Evolutionary conservation across 1,284 basidiomycete species (phyloP), one percentile per base, ranked within the genome.

Genomic region (Xanthoconium separans): DNA sequence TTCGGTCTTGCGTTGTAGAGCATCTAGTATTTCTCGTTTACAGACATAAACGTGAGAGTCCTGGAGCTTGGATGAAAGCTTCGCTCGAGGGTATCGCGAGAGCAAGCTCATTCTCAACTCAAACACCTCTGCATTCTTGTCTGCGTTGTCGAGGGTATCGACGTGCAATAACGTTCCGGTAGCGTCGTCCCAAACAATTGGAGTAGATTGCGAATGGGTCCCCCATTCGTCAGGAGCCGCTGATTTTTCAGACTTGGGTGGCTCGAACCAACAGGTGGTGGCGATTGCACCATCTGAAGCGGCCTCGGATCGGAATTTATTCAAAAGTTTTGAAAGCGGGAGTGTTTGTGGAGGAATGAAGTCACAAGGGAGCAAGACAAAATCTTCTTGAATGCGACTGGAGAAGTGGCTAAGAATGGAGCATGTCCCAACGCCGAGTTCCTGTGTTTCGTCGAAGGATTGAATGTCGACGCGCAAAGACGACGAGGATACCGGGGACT

Each of bases 41-140:
- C 91, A 93, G 39, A 96, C 84, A 66, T 96, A 97, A 44, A 96
- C 87, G 68, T 97, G 94, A 1, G 93, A 89, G 63, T 97, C 93
- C 61, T 88, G 83, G 42, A 91, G 80, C 30, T 74, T 78, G 3
- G 84, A 83, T 1, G 91, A 87, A 29, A 97, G 74, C 40, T 79
- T 84, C 18, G 84, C 78, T 15, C 83, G 81, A 12, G 93, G 91
- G 68, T 89, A 90, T 55, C 91, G 74, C 59, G 82, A 80, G 47
- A 95, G 72, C 48, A 95, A 71, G 41, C 80, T 79, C 83, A 90
- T 91, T 49, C 85, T 80, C 36, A 94, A 60, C 53, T 86, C 82
- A 24, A 95, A 60, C 33, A 92, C 87, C 20, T 91, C 85, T 18
- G 77, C 72, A 59, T 91, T 83, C 33, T 73, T 77, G 62, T 93